Conservation (phyloP, 1,284 basidiomycete genomes). For the Apiotrichum veenhuisii region DNA sequence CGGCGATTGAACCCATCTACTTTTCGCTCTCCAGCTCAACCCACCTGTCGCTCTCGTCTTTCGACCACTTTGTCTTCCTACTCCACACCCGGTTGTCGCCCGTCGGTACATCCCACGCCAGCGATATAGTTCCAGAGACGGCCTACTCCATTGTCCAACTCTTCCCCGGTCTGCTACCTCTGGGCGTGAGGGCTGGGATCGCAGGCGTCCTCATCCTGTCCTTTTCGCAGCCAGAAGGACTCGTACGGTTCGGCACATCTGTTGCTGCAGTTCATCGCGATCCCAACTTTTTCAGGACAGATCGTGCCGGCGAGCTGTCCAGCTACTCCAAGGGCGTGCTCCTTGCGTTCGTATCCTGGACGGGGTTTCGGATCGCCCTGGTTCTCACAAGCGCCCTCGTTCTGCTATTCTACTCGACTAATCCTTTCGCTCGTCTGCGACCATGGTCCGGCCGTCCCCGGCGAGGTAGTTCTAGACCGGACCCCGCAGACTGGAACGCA, state of each 20-base stretch:
- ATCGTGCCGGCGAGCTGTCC: slow-evolving; percentile 61
- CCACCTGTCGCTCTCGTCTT: slow-evolving; percentile 68
- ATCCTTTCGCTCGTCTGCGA: slow-evolving; percentile 13
- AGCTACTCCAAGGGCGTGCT: slow-evolving; percentile 68
- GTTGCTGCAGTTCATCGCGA: slow-evolving; percentile 54
- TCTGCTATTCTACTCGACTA: slow-evolving; percentile 56
- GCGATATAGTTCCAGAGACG: slow-evolving; percentile 59
- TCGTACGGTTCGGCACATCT: slow-evolving; percentile 47
- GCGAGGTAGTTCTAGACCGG: background rate
- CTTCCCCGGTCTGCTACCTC: slow-evolving; percentile 65
- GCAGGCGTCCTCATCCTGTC: slow-evolving; percentile 63
- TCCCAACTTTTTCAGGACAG: slow-evolving; percentile 63
- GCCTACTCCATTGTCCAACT: slow-evolving; percentile 76
- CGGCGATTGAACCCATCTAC: slow-evolving; percentile 73
- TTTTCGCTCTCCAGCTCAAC: slow-evolving; percentile 70
- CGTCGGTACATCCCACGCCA: slow-evolving; percentile 46
- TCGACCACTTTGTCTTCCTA: slow-evolving; percentile 75
- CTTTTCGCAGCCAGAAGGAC: slow-evolving; percentile 57
- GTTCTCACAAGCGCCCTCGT: slow-evolving; percentile 63
- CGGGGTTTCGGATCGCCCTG: slow-evolving; percentile 63
- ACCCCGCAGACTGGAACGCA: slow-evolving; percentile 31
- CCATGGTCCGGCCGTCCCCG: background rate
- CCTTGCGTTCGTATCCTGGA: slow-evolving; percentile 70
- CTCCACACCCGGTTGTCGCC: slow-evolving; percentile 68
- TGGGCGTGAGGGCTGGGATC: slow-evolving; percentile 74